A percentile compares a stretch with the other conserved stretches of the same genome.
These are phyloP conservation scores for Monilinia fructigena DNA, from an alignment of 2,329 filamentous ascomycete genomes.

Conservation along the genomic window DNA sequence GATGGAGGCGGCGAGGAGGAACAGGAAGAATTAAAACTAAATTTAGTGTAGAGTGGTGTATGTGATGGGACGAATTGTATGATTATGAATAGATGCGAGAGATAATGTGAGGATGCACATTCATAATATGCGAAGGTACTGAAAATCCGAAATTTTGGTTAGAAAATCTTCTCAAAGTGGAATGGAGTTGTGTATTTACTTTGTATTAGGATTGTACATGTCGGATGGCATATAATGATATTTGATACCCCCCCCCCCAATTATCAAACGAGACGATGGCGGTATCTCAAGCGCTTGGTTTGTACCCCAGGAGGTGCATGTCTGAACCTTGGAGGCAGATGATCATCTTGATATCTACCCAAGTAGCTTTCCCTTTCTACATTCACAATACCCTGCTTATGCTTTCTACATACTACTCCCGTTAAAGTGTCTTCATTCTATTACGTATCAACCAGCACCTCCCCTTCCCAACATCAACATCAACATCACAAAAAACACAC, in stretches of 20 bases:
- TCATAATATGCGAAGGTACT: too few species aligned
- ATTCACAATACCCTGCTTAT: too few species aligned
- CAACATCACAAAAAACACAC: not conserved
- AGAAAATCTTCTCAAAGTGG: too few species aligned
- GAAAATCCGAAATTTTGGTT: too few species aligned
- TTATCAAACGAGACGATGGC: not conserved
- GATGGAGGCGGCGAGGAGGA: constrained; percentile 3
- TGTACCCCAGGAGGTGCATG: not conserved
- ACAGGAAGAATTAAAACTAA: not conserved
- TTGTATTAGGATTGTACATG: not conserved
- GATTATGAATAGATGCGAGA: not conserved
- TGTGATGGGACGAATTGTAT: not conserved
- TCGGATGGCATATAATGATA: not conserved
- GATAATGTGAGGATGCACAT: not conserved
- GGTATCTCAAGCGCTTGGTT: not conserved
- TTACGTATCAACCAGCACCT: not conserved
- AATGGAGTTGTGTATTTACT: too few species aligned
- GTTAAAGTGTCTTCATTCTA: too few species aligned
- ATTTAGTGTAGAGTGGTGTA: not conserved
- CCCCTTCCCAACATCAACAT: not conserved
- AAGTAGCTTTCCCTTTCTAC: not conserved
- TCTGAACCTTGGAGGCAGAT: not conserved
- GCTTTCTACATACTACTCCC: too few species aligned
- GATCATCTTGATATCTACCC: not conserved
- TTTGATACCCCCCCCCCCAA: constrained; percentile 5